Conservation (phyloP, 2,329 filamentous ascomycete genomes). For the Rasamsonia emersonii region DNA sequence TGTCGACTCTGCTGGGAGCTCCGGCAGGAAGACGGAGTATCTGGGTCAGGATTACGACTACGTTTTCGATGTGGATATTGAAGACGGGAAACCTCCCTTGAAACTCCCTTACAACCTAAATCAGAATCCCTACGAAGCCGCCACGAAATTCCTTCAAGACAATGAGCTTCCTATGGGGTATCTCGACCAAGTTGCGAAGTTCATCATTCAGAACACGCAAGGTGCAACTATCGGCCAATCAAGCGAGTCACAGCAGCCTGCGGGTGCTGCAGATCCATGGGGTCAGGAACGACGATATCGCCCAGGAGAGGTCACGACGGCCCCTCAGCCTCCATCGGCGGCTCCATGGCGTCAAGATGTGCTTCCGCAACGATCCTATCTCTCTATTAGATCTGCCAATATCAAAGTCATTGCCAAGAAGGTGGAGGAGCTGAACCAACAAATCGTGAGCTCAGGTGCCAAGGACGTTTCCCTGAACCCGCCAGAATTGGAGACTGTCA, state of each 20-base stretch:
- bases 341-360: constrained; percentile 46
- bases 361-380: constrained; percentile 70
- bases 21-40: constrained; percentile 66
- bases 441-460: constrained; percentile 59
- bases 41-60: constrained; percentile 87
- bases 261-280: constrained; percentile 58
- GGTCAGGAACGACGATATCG: constrained; percentile 71
- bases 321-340: constrained; percentile 20
- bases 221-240: constrained; percentile 70
- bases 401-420: constrained; percentile 64
- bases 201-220: constrained; percentile 83
- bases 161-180: constrained; percentile 84
- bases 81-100: constrained; percentile 83
- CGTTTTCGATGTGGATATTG: constrained; percentile 93
- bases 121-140: constrained; percentile 85
- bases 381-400: constrained; percentile 69
- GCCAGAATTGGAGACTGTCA: constrained; percentile 56
- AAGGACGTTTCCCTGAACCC: constrained; percentile 69
- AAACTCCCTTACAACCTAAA: constrained; percentile 92
- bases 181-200: constrained; percentile 84
- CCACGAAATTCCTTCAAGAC: constrained; percentile 80
- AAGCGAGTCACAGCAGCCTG: constrained; percentile 34
- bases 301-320: constrained; percentile 53
- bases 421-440: constrained; percentile 59
- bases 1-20: constrained; percentile 78